Percentiles rank a stretch among this genome's conserved stretches.
These are phyloP conservation scores for Emergomyces orientalis DNA, from an alignment of 2,329 filamentous ascomycete genomes.

Conservation along the genomic window DNA sequence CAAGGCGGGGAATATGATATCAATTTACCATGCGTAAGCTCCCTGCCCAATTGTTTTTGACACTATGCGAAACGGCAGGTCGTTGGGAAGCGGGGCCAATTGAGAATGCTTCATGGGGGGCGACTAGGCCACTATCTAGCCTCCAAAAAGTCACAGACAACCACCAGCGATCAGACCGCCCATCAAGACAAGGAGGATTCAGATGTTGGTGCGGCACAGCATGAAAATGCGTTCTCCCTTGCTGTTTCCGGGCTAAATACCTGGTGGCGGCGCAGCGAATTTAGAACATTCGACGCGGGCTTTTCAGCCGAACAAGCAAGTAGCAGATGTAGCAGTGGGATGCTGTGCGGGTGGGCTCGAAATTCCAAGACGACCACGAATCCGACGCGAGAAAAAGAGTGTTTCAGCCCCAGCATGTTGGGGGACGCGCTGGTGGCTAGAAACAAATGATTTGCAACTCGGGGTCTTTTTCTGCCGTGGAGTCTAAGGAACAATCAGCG, in stretches of 20 bases:
- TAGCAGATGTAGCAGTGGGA: not conserved
- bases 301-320: not conserved
- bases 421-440: constrained; percentile 2
- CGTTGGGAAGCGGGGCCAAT: constrained; percentile 68
- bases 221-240: not conserved
- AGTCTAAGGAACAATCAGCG: not conserved
- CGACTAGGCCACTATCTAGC: not conserved
- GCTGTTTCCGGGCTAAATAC: not conserved
- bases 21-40: constrained; percentile 80
- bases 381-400: not conserved
- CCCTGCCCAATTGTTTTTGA: constrained; percentile 95
- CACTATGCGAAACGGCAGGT: constrained; percentile 87
- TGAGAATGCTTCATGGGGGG: constrained; percentile 62
- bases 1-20: not conserved
- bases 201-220: constrained; percentile 1
- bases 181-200: not conserved
- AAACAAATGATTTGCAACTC: not conserved
- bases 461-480: not conserved
- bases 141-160: not conserved
- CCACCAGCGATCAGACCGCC: constrained; percentile 3
- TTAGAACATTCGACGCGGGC: not conserved
- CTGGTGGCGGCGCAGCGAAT: not conserved
- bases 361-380: not conserved
- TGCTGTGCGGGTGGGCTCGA: not conserved
- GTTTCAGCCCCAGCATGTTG: constrained; percentile 1